Percentiles rank a stretch among this genome's conserved stretches.
These are phyloP conservation scores for Paxillus rubicundulus DNA, from an alignment of 768 basidiomycete genomes.

Conservation along the genomic window DNA sequence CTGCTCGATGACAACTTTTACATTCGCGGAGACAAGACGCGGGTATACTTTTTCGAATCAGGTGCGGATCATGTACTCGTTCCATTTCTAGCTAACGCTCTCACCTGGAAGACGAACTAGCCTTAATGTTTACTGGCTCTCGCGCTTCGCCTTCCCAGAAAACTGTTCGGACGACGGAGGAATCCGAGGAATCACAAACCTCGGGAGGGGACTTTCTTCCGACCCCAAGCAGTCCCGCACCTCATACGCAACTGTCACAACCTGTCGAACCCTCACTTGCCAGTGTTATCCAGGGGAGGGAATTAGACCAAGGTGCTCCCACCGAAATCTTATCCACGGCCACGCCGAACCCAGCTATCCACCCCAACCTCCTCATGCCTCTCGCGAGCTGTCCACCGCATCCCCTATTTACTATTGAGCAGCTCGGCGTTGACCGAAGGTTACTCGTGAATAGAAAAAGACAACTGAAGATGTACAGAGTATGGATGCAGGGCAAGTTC, in stretches of 20 bases:
- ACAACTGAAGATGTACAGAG: conserved; percentile 95
- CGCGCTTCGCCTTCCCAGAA: conserved; percentile 35
- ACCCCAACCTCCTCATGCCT: conserved; percentile 35
- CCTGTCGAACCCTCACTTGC: background rate
- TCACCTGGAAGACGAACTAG: conserved; percentile 62
- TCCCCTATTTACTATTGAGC: conserved; percentile 74
- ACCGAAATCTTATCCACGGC: background rate
- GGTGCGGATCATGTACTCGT: conserved; percentile 42
- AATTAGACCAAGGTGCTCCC: conserved; percentile 1
- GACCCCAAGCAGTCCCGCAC: conserved; percentile 1
- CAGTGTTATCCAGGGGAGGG: too few relatives aligned
- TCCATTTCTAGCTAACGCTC: background rate
- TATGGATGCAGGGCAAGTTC: conserved; percentile 92
- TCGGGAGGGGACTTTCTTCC: conserved; percentile 11
- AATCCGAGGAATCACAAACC: conserved; percentile 34
- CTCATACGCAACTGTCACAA: conserved; percentile 9
- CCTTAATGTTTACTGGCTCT: conserved; percentile 73
- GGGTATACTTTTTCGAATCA: conserved; percentile 94
- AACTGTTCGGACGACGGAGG: conserved; percentile 31
- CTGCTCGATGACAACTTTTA: conserved; percentile 94
- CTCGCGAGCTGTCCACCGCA: conserved; percentile 36
- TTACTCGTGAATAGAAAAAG: conserved; percentile 91
- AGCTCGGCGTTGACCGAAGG: conserved; percentile 86
- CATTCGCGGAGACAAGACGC: conserved; percentile 93
- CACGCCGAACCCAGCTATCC: conserved; percentile 25